Conservation (phyloP, 2,329 filamentous ascomycete genomes). For the Exophiala bonariae region DNA sequence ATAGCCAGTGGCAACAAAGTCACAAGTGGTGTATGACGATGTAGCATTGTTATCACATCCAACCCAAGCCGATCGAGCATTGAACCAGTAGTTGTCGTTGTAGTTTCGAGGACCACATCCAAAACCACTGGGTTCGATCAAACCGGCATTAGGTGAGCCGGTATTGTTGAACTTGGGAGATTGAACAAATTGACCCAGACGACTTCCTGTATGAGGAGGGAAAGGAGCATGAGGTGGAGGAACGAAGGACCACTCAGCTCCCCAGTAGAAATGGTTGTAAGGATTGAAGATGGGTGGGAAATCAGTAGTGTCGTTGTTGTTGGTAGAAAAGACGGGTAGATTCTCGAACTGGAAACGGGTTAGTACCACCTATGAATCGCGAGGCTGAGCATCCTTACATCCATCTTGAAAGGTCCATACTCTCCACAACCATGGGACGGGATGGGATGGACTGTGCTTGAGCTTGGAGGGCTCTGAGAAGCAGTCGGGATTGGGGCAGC, state of each 20-base stretch:
- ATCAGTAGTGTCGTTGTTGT: slow-evolving; percentile 31
- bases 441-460: slow-evolving; percentile 3
- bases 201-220: slow-evolving; percentile 32
- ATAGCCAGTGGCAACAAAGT: slow-evolving; percentile 45
- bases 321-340: slow-evolving; percentile 25
- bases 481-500: slow-evolving; percentile 5
- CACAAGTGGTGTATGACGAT: slow-evolving; percentile 39
- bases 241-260: slow-evolving; percentile 51
- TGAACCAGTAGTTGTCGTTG: slow-evolving; percentile 52
- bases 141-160: slow-evolving; percentile 30
- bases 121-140: slow-evolving; percentile 42
- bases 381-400: slow-evolving; percentile 17
- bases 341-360: slow-evolving; percentile 30
- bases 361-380: too few relatives aligned
- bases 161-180: slow-evolving; percentile 45
- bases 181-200: slow-evolving; percentile 40
- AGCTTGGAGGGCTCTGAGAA: background rate
- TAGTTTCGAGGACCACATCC: slow-evolving; percentile 46
- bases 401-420: slow-evolving; percentile 20
- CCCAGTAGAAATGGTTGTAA: slow-evolving; percentile 54
- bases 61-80: slow-evolving; percentile 47
- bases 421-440: slow-evolving; percentile 21
- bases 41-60: slow-evolving; percentile 47
- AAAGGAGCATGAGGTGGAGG: slow-evolving; percentile 47
- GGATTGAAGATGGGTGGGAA: slow-evolving; percentile 47